phyloP scores from a whole-genome alignment of 345 rosid species.

The Hibiscus trionum region DNA sequence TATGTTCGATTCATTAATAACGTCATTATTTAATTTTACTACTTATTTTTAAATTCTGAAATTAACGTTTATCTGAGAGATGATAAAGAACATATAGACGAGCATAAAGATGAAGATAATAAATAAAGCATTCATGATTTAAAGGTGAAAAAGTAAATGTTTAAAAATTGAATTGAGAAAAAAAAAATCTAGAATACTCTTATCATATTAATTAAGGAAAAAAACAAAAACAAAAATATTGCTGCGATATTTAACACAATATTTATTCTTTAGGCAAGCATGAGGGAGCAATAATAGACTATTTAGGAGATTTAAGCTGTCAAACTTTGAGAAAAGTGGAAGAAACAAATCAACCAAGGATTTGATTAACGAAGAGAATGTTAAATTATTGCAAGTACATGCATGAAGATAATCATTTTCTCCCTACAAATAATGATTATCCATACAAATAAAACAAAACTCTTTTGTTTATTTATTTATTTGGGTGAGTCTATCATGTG shows the following conservation, averaged over 20 bases:
- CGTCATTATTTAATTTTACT: no score
- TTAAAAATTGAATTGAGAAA: background rate
- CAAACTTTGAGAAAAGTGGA: background rate
- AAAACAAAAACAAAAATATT: background rate
- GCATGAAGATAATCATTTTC: background rate
- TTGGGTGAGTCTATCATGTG: no score
- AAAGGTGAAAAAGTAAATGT: background rate
- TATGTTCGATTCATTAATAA: no score
- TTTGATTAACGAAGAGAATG: conserved; percentile 7
- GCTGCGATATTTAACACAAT: background rate
- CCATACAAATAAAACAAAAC: no score
- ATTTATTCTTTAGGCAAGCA: background rate
- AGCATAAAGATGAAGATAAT: background rate
- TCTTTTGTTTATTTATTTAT: no score
- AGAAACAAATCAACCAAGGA: background rate
- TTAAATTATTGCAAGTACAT: background rate
- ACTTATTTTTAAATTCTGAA: no score
- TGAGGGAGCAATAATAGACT: background rate
- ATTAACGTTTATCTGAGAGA: no score
- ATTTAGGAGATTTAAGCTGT: background rate
- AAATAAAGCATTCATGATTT: no score
- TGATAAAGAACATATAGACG: background rate
- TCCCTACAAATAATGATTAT: background rate
- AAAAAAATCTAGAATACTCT: background rate
- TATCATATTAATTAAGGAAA: background rate